Base-by-base conservation (phyloP, 2,329 filamentous ascomycete genomes). In the Fusarium verticillioides region DNA sequence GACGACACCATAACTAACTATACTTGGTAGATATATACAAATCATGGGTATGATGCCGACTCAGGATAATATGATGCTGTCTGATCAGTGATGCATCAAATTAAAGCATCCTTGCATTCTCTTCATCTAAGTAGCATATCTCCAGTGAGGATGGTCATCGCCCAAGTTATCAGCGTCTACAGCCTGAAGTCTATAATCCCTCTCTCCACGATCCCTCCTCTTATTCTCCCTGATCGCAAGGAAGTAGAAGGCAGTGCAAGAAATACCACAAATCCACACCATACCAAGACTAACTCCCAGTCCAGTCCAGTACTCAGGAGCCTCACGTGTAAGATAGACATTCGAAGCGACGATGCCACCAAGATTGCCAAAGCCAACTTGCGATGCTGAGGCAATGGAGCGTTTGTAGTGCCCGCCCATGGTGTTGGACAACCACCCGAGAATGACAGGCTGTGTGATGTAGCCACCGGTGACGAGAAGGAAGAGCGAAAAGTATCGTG, bases 381-480 rank as follows among this genome's bases (percentile, higher is more conserved):
- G 63, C 0, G 39, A 11, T 49, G 63, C 63, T 2, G 63, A 47
- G 2, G 63, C 63, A 8, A 66, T 64, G 0, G 63, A 66, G 2
- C 49, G 42, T 4, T 66, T 66, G 9, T 65, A 66, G 26, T 66
- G 63, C 7, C 63, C 63, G 5, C 63, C 34, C 49, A 66, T 65
- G 1, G 97, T 97, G 80, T 96, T 97, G 28, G 89, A 88, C 0
- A 91, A 84, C 94, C 94, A 97, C 0, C 91, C 87, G 58, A 97
- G 92, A 2, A 92, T 91, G 2, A 61, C 46, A 4, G 64, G 64
- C 21, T 67, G 34, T 1, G 64, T 66, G 21, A 67, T 67, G 6
- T 68, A 72, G 0, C 68, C 68, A 0, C 68, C 69, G 10, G 63
- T 43, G 3, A 72, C 58, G 4, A 72, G 49, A 2, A 61, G 36